Conservation (phyloP, 2,329 filamentous ascomycete genomes). For the Sarocladium strictum region DNA sequence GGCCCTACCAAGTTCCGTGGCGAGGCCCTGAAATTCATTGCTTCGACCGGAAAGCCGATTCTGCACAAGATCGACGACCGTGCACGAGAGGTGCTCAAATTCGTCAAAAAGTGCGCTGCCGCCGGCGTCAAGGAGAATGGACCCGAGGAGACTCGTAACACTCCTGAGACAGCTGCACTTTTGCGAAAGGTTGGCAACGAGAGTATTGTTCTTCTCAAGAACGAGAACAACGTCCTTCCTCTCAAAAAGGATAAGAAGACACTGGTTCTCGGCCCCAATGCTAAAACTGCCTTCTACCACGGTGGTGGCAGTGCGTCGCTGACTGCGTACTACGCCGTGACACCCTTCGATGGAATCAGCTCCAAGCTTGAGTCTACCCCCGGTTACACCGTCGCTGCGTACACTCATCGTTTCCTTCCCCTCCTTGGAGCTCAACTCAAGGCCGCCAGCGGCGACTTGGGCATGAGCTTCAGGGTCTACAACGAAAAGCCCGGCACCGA, state of each 20-base stretch:
- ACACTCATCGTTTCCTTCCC: conserved; percentile 60
- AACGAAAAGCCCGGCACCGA: conserved; percentile 47
- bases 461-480: conserved; percentile 58
- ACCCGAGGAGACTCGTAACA: conserved; percentile 49
- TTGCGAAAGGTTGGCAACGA: conserved; percentile 62
- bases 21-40: conserved; percentile 45
- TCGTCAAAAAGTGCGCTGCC: conserved; percentile 51
- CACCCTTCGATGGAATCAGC: conserved; percentile 65
- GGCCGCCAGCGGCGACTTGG: conserved; percentile 44
- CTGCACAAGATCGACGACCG: conserved; percentile 50
- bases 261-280: conserved; percentile 51
- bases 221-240: conserved; percentile 58
- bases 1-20: conserved; percentile 46
- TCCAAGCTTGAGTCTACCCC: conserved; percentile 39
- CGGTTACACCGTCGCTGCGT: conserved; percentile 53
- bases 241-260: conserved; percentile 56
- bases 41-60: conserved; percentile 50
- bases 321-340: conserved; percentile 60
- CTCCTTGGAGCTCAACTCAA: conserved; percentile 48
- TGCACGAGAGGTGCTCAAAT: conserved; percentile 50
- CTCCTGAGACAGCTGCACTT: conserved; percentile 55
- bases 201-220: conserved; percentile 69
- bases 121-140: conserved; percentile 49
- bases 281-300: conserved; percentile 50
- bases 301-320: conserved; percentile 62